phyloP scores from a whole-genome alignment of 352 stramenopile genomes.

The Phytopythium mirpurense region DNA sequence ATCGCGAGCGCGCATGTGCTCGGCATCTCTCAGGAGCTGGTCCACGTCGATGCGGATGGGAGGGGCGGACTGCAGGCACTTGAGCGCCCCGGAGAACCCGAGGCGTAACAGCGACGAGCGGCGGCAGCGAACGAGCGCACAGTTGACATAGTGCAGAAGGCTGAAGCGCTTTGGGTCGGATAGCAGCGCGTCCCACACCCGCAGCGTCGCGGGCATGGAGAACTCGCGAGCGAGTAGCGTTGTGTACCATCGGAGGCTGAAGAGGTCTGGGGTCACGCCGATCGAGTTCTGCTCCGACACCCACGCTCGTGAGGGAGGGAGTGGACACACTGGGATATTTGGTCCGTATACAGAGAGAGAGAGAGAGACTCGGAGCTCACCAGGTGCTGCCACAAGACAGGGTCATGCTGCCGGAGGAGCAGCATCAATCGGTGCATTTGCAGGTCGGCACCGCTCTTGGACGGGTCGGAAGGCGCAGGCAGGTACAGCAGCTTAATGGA shows the following conservation, averaged over 20 bases:
- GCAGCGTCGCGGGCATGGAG: slow-evolving; percentile 43
- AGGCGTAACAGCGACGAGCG: slow-evolving; percentile 25
- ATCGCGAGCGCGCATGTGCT: slow-evolving; percentile 46
- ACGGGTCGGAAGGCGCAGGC: slow-evolving; percentile 29
- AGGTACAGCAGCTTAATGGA: slow-evolving; percentile 44
- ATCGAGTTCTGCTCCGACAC: slow-evolving; percentile 54
- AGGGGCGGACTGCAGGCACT: slow-evolving; percentile 24
- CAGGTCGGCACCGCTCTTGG: slow-evolving; percentile 45
- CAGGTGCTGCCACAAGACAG: slow-evolving; percentile 58
- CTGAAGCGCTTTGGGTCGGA: slow-evolving; percentile 56
- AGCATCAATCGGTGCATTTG: slow-evolving; percentile 48
- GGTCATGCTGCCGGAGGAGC: slow-evolving; percentile 58
- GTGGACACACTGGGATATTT: too few species aligned
- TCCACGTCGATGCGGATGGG: slow-evolving; percentile 20
- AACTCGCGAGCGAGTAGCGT: slow-evolving; percentile 59
- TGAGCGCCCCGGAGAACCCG: slow-evolving; percentile 37
- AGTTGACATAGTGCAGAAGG: slow-evolving; percentile 66
- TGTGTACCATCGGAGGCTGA: slow-evolving; percentile 76
- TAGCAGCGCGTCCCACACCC: slow-evolving; percentile 59
- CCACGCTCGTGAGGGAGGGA: too few species aligned
- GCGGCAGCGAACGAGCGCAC: slow-evolving; percentile 47
- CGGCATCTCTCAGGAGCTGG: slow-evolving; percentile 26
- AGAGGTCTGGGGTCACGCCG: slow-evolving; percentile 48
- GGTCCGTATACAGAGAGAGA: too few species aligned
- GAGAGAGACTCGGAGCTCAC: slow-evolving; percentile 16